Evolutionary conservation across 805 yeast species (phyloP).

Genomic region (Candida germanica): DNA sequence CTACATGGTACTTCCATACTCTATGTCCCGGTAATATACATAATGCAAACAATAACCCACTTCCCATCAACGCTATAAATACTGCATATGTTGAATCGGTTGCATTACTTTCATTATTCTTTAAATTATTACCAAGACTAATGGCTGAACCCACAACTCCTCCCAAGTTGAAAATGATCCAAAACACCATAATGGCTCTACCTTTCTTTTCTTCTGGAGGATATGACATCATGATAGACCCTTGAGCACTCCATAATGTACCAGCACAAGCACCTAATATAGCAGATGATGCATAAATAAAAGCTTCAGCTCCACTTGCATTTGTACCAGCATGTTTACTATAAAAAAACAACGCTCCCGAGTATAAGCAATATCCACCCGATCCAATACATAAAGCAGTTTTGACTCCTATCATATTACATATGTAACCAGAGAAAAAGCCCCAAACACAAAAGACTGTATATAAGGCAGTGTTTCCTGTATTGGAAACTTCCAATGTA

Average conservation of each 20-base stretch:
- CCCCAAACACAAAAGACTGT: constrained; percentile 55
- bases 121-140: constrained; percentile 51
- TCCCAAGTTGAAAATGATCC: constrained; percentile 61
- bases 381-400: constrained; percentile 50
- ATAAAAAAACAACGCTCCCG: constrained; percentile 42
- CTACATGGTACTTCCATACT: constrained; percentile 13
- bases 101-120: constrained; percentile 34
- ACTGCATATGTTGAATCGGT: constrained; percentile 53
- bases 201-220: constrained; percentile 53
- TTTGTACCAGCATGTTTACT: constrained; percentile 23
- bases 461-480: constrained; percentile 51
- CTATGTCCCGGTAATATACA: constrained; percentile 42
- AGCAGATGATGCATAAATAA: constrained; percentile 55
- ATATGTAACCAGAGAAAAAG: constrained; percentile 53
- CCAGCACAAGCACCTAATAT: constrained; percentile 55
- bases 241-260: constrained; percentile 56
- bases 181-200: constrained; percentile 50
- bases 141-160: constrained; percentile 58
- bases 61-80: constrained; percentile 48
- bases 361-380: constrained; percentile 51
- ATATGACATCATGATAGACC: constrained; percentile 53
- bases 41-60: constrained; percentile 44
- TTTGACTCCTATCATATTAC: constrained; percentile 48
- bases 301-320: constrained; percentile 44
- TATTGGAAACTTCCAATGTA: constrained; percentile 39